Base-by-base conservation (phyloP, 805 yeast species). In the Candida coleopterorum region DNA sequence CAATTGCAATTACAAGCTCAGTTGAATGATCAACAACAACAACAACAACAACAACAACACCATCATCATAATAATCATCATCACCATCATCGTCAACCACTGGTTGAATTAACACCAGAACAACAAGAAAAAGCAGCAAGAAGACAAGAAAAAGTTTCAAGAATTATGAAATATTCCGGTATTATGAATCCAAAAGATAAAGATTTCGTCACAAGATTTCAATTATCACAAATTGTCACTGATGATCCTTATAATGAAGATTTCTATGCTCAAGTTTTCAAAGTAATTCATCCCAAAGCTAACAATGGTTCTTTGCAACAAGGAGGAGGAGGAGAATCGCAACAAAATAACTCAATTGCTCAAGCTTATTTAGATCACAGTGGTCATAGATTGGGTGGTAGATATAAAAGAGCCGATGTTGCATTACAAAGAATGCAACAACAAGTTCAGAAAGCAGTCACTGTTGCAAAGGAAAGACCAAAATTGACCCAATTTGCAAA, bases 161-260 rank as follows among this genome's bases (percentile, higher is more conserved):
- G 82, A 45, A 85, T 87, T 50, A 72, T 84, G 54, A 79, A 77
- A 52, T 86, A 81, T 64, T 84, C 93, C 20, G 97, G 97, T 45
- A 77, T 93, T 45, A 93, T 93, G 98, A 86, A 88, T 51, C 95
- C 96, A 40, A 85, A 90, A 65, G 98, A 93, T 60, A 89, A 89
- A 64, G 96, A 90, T 62, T 88, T 85, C 55, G 90, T 93, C 34
- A 87, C 96, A 29, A 76, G 97, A 56, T 81, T 89, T 55, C 98
- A 93, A 62, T 73, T 93, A 45, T 87, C 96, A 34, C 96, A 89
- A 58, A 84, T 93, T 61, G 96, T 93, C 34, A 85, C 96, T 9
- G 97, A 89, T 39, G 97, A 93, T 61, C 98, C 98, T 10, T 86
- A 85, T 60, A 87, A 85, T 53, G 98, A 93, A 61, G 98, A 93